Base-by-base conservation (phyloP, 495 filamentous ascomycete genomes). In the Aspergillus ellipticus region DNA sequence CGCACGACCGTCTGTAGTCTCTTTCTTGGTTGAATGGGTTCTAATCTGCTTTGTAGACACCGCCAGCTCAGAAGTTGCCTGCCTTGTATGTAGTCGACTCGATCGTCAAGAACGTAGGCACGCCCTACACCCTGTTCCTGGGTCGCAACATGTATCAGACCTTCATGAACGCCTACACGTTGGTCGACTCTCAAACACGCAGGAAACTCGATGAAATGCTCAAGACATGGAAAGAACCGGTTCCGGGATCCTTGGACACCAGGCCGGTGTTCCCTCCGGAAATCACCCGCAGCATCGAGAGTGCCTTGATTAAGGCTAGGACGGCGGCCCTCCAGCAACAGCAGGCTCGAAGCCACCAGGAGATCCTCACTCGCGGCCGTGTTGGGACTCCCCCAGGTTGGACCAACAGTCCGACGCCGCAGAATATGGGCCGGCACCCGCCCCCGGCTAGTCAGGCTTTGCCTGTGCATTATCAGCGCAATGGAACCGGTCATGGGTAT, bases 1-100 rank as follows among this genome's bases (percentile, higher is more conserved):
- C 28, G 43, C 56, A 52, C 13, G 24, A 9, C 21, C 39, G 28
- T 47, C 33, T 63, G 65, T 70, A 69, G 67, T 63, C 50, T 42
- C 13, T 54, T 61, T 21, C 41, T 50, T 60, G 57, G 59, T 57
- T 49, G 59, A 59, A 59, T 56, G 58, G 48, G 57, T 63, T 73
- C 75, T 78, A 68, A 78, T 71, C 46, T 63, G 55, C 50, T 59
- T 55, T 72, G 59, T 78, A 98, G 93, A 88, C 85, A 41, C 83
- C 90, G 42, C 91, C 94, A 19, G 77, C 79, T 33, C 88, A 88
- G 67, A 98, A 97, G 63, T 77, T 98, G 15, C 91, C 93, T 20
- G 90, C 95, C 2, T 80, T 98, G n/a, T 98, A 97, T 76, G 87
- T 98, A 62, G 89, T 97, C 67, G 94, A 98, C 74, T 97, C 92